These are phyloP conservation scores for Ustilago tritici DNA, from an alignment of 1,284 basidiomycete genomes.

Conservation along the genomic window DNA sequence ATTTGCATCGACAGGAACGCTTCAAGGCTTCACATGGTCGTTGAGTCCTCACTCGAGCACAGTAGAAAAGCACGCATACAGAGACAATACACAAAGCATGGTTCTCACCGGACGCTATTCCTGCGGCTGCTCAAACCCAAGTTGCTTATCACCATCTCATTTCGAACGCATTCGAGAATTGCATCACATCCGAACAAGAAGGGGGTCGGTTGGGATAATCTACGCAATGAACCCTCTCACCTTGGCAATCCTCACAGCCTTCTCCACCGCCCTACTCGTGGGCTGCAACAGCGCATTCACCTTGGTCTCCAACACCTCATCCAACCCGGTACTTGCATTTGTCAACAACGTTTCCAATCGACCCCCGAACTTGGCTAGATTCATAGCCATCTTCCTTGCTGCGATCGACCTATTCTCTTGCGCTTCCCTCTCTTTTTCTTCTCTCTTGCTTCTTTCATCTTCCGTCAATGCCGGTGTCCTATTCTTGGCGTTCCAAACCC, in stretches of 20 bases:
- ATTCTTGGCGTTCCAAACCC: constrained; percentile 3
- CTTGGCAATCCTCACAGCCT: constrained; percentile 19
- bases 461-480: neutral
- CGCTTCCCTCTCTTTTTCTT: constrained; percentile 20
- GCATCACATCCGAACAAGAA: too few relatives aligned
- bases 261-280: constrained; percentile 21
- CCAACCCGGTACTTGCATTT: constrained; percentile 9
- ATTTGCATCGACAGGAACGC: constrained; percentile 52
- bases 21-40: constrained; percentile 6
- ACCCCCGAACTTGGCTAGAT: constrained; percentile 12
- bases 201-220: too few relatives aligned
- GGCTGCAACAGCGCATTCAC: constrained; percentile 17
- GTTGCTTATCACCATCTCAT: too few relatives aligned
- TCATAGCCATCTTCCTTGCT: constrained; percentile 40
- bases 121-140: too few relatives aligned
- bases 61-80: neutral
- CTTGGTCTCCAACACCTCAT: constrained; percentile 21
- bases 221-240: constrained; percentile 13
- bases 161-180: too few relatives aligned
- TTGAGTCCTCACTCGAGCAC: neutral
- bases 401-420: constrained; percentile 21
- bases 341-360: constrained; percentile 17
- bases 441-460: constrained; percentile 13
- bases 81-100: constrained; percentile 1
- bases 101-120: too few relatives aligned